Evolutionary conservation across 306 rosid genomes (phyloP).

Genomic region (Pyrus communis): DNA sequence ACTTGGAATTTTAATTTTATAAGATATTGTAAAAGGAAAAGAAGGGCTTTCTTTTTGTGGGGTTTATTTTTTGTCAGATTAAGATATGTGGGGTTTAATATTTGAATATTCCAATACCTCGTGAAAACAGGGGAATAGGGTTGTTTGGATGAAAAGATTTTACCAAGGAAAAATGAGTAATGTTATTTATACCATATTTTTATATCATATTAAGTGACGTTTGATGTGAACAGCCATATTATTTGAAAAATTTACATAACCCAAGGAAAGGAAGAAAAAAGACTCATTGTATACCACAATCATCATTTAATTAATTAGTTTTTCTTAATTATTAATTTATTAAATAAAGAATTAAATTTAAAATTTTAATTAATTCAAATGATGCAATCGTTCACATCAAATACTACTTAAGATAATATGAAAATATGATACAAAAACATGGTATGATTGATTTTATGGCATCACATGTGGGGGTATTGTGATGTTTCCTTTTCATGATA

Average conservation of each 20-base stretch:
- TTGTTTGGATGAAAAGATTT: not conserved
- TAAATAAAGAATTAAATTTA: too few species aligned
- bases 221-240: accelerated
- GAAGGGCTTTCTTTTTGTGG: not conserved
- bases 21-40: not conserved
- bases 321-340: too few species aligned
- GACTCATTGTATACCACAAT: accelerated
- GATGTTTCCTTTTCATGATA: not conserved
- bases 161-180: not conserved
- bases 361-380: too few species aligned
- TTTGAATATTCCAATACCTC: not conserved
- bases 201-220: too few species aligned
- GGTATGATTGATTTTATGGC: not conserved
- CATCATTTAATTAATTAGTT: too few species aligned
- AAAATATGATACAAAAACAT: too few species aligned
- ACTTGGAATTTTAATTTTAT: not conserved
- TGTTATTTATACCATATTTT: too few species aligned
- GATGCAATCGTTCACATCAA: accelerated
- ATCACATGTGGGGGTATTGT: not conserved
- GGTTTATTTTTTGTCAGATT: not conserved
- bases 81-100: slow-evolving; percentile 6
- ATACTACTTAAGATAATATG: accelerated
- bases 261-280: accelerated
- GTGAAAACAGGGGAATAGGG: not conserved
- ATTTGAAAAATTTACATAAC: too few species aligned